Base-by-base conservation (phyloP, 192 early-diverging fungal species). In the Entomortierella lignicola region DNA sequence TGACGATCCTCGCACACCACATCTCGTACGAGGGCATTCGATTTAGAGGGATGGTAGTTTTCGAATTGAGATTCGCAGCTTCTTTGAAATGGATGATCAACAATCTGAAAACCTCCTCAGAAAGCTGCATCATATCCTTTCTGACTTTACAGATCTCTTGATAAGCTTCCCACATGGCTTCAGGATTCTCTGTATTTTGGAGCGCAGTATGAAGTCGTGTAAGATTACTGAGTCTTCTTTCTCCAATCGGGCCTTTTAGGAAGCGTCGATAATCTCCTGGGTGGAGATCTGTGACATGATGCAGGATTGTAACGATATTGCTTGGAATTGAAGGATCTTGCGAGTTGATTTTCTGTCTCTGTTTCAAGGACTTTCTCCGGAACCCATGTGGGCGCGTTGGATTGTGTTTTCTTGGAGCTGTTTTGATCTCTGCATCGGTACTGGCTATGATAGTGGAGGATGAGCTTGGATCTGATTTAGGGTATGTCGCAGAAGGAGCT, bases 31-130 rank as follows among this genome's bases (percentile, higher is more conserved):
- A 4, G 2, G 48, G 15, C 4, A 20, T 21, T 11, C 31, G 26
- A 31, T 10, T 37, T 27, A 43, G 39, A 42, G 6, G 39, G 30
- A 56, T 21, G 65, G 21, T 8, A 51, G 26, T 26, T 34, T 51
- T 10, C n/a, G n/a, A n/a, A n/a, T n/a, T n/a, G n/a, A n/a, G n/a
- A n/a, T n/a, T n/a, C n/a, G 41, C 1, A n/a, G 52, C 39, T 0
- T 70, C 56, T 26, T 79, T 79, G 52, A 79, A 70, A 32, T 70
- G 52, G 8, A 79, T 55, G 47, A 70, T 26, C 21, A 79, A 26
- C 12, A 70, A 41, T n/a, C 67, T 34, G 2, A 59, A 29, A 43
- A 70, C 53, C 1, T 79, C 75, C 0, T 51, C 12, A 0, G 62
- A 65, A 1, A 79, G 39, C 4, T 66, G 23, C 2, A 26, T 31